Evolutionary conservation across 2,329 filamentous ascomycete species (phyloP), one percentile per base, ranked within the genome.

Genomic region (Microsporum canis): DNA sequence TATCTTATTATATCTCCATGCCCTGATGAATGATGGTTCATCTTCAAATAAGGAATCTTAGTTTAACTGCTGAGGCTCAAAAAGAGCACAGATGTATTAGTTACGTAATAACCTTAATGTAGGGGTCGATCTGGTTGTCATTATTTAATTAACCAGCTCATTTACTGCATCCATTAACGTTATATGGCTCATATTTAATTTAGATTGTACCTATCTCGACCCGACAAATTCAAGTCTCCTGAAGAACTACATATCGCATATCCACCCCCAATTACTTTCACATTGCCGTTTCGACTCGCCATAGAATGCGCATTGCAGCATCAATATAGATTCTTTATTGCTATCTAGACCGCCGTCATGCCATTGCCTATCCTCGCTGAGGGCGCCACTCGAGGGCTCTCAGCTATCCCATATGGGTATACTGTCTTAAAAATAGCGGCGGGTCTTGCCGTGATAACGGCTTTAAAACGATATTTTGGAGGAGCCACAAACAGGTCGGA

Each of bases 401-500:
- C 73, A 3, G 76, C 78, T 17, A 76, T 86, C 51, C 80, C 83
- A 1, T 78, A 80, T 70, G 74, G 79, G 60, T 78, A 78, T 68
- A 75, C 78, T 3, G 70, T 82, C 27, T 67, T 86, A 61, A 82
- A 82, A 66, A 66, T 78, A n/a, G 66, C 79, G 33, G 79, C 80
- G 64, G 80, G 77, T 70, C 66, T 85, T 41, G 71, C 76, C 14
- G 61, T 83, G 6, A 65, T 88, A 31, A 79, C 77, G 62, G 69
- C 81, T 60, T 69, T 87, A 65, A 97, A 96, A 79, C 79, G 80
- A 69, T 96, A 88, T 77, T 88, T 87, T 69, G 84, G 84, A 65
- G 95, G 94, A 66, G 82, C 86, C 10, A 77, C 75, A 66, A 96
- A 94, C 73, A 76, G 75, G 47, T 82, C 88, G 31, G 91, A 96